Conservation (phyloP, 805 yeast species). For the Vanderwaltozyma verrucispora region DNA sequence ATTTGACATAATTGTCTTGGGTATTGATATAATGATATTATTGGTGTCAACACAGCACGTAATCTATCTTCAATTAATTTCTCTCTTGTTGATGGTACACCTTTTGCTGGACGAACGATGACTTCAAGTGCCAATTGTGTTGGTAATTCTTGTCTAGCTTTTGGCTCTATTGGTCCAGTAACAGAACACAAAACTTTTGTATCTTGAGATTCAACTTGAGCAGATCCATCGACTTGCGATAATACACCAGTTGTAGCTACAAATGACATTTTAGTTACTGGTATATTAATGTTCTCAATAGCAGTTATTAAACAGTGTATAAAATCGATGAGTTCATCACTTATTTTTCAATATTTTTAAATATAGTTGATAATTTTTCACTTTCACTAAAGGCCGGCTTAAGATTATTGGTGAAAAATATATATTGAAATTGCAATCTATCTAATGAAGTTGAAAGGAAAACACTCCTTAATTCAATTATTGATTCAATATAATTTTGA, state of each 20-base stretch:
- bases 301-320: neutral
- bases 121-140: constrained; percentile 69
- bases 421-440: too few species aligned
- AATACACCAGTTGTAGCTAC: constrained; percentile 27
- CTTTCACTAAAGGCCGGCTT: too few species aligned
- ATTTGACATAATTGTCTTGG: constrained; percentile 75
- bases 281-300: neutral
- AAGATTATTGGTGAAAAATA: too few species aligned
- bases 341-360: too few species aligned
- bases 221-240: constrained; percentile 71
- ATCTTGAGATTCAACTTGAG: constrained; percentile 40
- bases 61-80: constrained; percentile 64
- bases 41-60: constrained; percentile 46
- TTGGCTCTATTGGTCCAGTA: constrained; percentile 85
- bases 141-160: constrained; percentile 74
- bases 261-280: constrained; percentile 1
- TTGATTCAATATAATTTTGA: too few species aligned
- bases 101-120: constrained; percentile 65
- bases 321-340: neutral
- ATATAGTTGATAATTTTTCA: too few species aligned
- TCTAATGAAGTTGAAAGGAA: too few species aligned
- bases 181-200: constrained; percentile 65
- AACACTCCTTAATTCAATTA: too few species aligned
- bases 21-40: constrained; percentile 50
- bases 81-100: constrained; percentile 68